Base-by-base conservation (phyloP, 139 green algal species). In the Coccomyxa sp. region DNA sequence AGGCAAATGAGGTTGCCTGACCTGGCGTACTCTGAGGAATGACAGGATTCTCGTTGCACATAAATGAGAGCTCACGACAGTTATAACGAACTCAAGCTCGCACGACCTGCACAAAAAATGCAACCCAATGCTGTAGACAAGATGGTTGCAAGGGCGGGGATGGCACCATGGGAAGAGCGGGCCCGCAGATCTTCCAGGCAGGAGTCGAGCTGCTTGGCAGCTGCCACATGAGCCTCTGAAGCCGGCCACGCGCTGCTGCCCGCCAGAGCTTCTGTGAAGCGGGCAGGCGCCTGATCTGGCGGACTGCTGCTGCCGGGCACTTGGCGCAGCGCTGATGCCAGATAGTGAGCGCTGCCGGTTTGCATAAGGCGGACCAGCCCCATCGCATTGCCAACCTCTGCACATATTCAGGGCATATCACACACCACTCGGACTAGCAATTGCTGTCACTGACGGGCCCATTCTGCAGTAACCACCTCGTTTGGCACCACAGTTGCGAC, bases 381-480 rank as follows among this genome's bases (percentile, higher is more conserved):
- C 39, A 81, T 38, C n/a, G 64, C 76, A 70, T 81, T 81, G 31
- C 76, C 76, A 0, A 81, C 39, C 76, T 75, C 76, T 81, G 76
- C 76, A 74, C 22, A 34, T 8, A 72, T 41, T 14, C 35, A 35
- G 35, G 39, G 68, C 64, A 72, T 8, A 27, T 34, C 22, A 31
- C 24, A n/a, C n/a, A n/a, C n/a, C n/a, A n/a, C n/a, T n/a, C n/a
- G n/a, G n/a, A n/a, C n/a, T n/a, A n/a, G n/a, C n/a, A n/a, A n/a
- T n/a, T n/a, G n/a, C n/a, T n/a, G n/a, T n/a, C n/a, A n/a, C n/a
- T n/a, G n/a, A n/a, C n/a, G n/a, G n/a, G n/a, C n/a, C n/a, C n/a
- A n/a, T n/a, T n/a, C n/a, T n/a, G n/a, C n/a, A n/a, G n/a, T n/a
- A n/a, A n/a, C n/a, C n/a, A n/a, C n/a, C n/a, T n/a, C n/a, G n/a